Evolutionary conservation across 2,329 filamentous ascomycete species (phyloP), one percentile per base, ranked within the genome.

Genomic region (Coniochaeta sp.): DNA sequence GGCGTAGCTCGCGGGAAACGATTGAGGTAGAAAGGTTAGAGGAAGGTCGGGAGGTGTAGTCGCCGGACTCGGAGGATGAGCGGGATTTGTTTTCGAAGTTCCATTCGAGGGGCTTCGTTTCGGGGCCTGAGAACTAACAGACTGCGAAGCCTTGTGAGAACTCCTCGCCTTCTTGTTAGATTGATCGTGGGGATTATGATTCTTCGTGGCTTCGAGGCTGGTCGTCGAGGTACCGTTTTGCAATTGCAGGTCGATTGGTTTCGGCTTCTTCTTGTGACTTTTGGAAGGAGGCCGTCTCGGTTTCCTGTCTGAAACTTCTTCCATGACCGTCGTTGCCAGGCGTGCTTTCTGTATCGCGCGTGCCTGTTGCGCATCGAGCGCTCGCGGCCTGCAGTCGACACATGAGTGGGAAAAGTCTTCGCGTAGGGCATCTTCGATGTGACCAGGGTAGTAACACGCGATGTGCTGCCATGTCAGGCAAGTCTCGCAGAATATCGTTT

Each of bases 401-500:
- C 95, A 99, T 60, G 88, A 91, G 77, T 99, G 93, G 60, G 90
- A 81, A 69, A 88, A 89, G 68, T 86, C 82, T 61, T 85, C 81
- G 79, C 88, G 75, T 73, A 93, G 76, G 77, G 89, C 82, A 80
- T 90, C 81, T 73, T 87, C 83, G 71, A 85, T 83, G 67, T 91
- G 90, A 64, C 84, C 74, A 24, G 85, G 85, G 73, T 98, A 98
- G 77, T 96, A 98, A 77, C 95, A 99, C 72, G 92, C 88, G 69
- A 96, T 96, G 75, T 99, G 95, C 76, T 99, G 95, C 95, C 95
- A 99, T 57, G 92, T 95, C 72, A 96, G 90, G 81, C 95, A 99
- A 61, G 82, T 85, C 73, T 98, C 95, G 81, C 95, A 99, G 75
- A 93, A 91, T 63, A 99, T 96, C 62, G 95, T 99, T 75, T 91